Base-by-base conservation (phyloP, 163 green algal genomes). In the Coccomyxa subellipsoidea region DNA sequence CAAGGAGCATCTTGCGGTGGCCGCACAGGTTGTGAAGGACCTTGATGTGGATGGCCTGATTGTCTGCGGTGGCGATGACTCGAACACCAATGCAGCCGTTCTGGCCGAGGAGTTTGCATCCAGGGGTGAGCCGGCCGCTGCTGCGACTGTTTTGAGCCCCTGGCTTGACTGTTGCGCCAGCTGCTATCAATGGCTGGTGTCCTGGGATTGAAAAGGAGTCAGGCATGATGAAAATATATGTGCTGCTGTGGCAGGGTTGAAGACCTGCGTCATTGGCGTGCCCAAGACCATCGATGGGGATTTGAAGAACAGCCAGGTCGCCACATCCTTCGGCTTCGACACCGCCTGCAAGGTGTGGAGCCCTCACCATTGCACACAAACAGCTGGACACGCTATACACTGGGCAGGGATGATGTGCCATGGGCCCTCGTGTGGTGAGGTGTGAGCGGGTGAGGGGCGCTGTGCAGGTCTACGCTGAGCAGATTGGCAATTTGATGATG, bases 231-330 rank as follows among this genome's bases (percentile, higher is more conserved):
- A n/a, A n/a, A n/a, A n/a, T n/a, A n/a, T 76, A 0, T 76, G 29
- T 38, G n/a, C 47, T 59, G 21, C 47, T 59, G 47, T 8, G 47
- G 66, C 80, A 82, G 80, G 69, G 10, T 4, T 84, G 35, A 72
- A 84, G n/a, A 89, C 79, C 18, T 69, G 78, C 4, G 88, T 93
- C 15, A 80, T 93, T 15, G 90, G 88, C 38, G 89, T 91, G 69
- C 91, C 91, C 39, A 94, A 95, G 80, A 95, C 91, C 38, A 95
- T 94, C 75, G 90, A 94, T 77, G 91, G 90, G 34, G 91, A 95
- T 81, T 81, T 95, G 34, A 94, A 94, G 80, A 85, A 84, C n/a
- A 39, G 81, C 27, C 81, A 91, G 35, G 87, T 95, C 21, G 69
- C 84, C n/a, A 90, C 85, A 81, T 88, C 76, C 79, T 95, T 95